Base-by-base conservation (phyloP, 2,329 filamentous ascomycete species). In the Trichothecium sympodiale region DNA sequence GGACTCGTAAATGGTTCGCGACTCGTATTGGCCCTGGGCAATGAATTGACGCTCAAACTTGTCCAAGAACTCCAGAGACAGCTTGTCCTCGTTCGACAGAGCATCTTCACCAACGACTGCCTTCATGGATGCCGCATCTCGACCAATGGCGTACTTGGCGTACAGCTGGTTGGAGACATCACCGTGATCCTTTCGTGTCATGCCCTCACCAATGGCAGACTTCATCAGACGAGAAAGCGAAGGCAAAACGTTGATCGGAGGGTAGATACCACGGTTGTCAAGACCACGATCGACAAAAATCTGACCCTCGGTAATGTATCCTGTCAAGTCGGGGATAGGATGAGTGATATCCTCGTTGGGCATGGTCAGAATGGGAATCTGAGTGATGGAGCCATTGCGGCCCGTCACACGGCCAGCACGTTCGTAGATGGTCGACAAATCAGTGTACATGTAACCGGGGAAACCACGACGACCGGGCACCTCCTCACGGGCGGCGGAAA, bases 371-470 rank as follows among this genome's bases (percentile, higher is more conserved):
- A 98, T 98, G 41, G 91, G 91, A 53, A 98, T 95, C 67, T 98
- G 91, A 15, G 93, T 98, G 53, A 98, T 98, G 52, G 91, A 98
- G 41, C 93, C 91, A 54, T 96, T 95, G 51, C 93, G 84, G 50
- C 93, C 93, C 54, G 86, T 72, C 34, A 98, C 91, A 83, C 91
- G 91, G 55, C 91, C 91, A 50, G 91, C 91, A 68, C 91, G 88
- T 67, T 98, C 91, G 72, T 98, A 98, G 53, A 98, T 95, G 56
- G 91, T 98, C 41, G 91, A 95, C 79, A 98, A 83, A 77, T 98
- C 93, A 49, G 91, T 98, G 73, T 98, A 98, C 91, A 98, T 98
- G 75, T 98, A 98, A 84, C 91, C 91, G 36, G 91, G 91, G 70
- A 91, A 98, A 75, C 91, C 91, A 79, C 91, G 89, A 62, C 91